Evolutionary conservation across 202 grass and related monocot genomes (phyloP).

Genomic region (Carex sylvatica): DNA sequence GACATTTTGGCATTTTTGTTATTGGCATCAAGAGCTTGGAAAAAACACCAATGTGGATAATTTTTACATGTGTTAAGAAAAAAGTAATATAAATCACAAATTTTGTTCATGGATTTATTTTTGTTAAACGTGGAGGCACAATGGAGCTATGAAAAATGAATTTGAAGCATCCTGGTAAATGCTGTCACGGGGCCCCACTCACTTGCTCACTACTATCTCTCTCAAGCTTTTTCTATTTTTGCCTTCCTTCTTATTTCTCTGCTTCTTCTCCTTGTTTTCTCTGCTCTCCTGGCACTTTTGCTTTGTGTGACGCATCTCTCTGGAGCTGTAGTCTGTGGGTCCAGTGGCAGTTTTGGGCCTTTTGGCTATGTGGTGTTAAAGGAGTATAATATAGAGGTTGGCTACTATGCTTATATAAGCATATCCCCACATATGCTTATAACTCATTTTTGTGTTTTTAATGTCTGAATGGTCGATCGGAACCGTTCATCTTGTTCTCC

Average conservation of each 20-base stretch:
- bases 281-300: not conserved
- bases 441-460: no score
- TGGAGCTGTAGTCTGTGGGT: not conserved
- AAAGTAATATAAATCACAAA: no score
- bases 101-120: not conserved
- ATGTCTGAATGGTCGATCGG: no score
- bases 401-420: no score
- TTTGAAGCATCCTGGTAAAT: not conserved
- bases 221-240: not conserved
- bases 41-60: not conserved
- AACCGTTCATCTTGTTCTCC: no score
- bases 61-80: no score
- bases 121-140: not conserved
- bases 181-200: not conserved
- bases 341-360: not conserved
- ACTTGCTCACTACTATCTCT: not conserved
- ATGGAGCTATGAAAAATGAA: not conserved
- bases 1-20: not conserved
- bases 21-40: not conserved
- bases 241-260: not conserved
- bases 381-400: not conserved
- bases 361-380: not conserved
- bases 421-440: no score
- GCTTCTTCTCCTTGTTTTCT: not conserved
- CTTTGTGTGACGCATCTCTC: not conserved